phyloP scores from a whole-genome alignment of 1,284 basidiomycete species.

The Ceratorhiza oryzae-sativae region DNA sequence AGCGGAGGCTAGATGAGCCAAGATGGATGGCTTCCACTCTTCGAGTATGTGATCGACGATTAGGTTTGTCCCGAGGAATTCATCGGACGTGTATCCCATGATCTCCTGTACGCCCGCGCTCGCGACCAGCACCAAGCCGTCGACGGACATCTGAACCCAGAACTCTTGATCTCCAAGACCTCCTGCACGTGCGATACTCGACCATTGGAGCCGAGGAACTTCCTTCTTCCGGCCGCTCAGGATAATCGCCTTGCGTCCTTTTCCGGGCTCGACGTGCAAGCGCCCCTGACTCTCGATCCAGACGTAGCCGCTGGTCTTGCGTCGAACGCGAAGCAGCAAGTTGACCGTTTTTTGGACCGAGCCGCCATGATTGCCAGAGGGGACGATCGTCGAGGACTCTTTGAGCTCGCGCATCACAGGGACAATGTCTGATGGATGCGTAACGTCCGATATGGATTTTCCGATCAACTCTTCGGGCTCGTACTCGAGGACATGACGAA shows the following conservation, averaged over 20 bases:
- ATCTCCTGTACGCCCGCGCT: slow-evolving; percentile 58
- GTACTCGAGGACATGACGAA: slow-evolving; percentile 78
- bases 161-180: slow-evolving; percentile 58
- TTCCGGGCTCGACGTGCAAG: slow-evolving; percentile 86
- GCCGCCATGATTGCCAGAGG: slow-evolving; percentile 48
- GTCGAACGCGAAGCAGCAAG: slow-evolving; percentile 76
- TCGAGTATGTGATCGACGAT: slow-evolving; percentile 44
- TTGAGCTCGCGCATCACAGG: slow-evolving; percentile 93
- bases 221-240: slow-evolving; percentile 75
- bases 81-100: slow-evolving; percentile 39
- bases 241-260: slow-evolving; percentile 88
- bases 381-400: slow-evolving; percentile 59
- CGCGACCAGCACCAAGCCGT: slow-evolving; percentile 62
- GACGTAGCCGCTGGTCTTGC: slow-evolving; percentile 71
- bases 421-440: slow-evolving; percentile 88
- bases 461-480: slow-evolving; percentile 83
- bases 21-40: slow-evolving; percentile 39
- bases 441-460: slow-evolving; percentile 76
- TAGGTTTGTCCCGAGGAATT: slow-evolving; percentile 47
- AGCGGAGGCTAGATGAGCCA: slow-evolving; percentile 45
- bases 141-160: slow-evolving; percentile 64
- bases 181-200: slow-evolving; percentile 58
- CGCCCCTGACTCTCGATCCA: slow-evolving; percentile 90
- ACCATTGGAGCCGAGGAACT: slow-evolving; percentile 72
- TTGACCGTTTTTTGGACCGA: slow-evolving; percentile 61